Evolutionary conservation across 306 rosid species (phyloP).

Genomic region (Fragaria nilgerrensis): DNA sequence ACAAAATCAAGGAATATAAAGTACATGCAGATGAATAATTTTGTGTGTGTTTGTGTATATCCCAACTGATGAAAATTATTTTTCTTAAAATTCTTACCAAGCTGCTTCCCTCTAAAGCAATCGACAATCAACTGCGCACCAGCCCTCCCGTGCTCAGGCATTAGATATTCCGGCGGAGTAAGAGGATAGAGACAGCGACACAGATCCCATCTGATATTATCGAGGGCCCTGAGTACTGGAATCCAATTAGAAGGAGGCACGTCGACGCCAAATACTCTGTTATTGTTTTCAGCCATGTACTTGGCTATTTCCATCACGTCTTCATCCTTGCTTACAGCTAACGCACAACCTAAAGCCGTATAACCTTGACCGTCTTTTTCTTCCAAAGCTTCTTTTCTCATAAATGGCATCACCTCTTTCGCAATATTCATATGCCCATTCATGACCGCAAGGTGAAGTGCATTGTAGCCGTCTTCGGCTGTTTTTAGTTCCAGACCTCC

Average conservation of each 20-base stretch:
- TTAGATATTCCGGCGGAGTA: not conserved
- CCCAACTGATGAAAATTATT: too few relatives aligned
- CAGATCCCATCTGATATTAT: not conserved
- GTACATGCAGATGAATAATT: too few relatives aligned
- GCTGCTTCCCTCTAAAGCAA: not conserved
- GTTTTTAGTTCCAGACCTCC: too few relatives aligned
- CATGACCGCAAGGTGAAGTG: not conserved
- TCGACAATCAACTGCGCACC: fast-evolving
- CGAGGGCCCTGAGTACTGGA: not conserved
- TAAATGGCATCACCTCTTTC: not conserved
- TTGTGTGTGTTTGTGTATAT: too few relatives aligned
- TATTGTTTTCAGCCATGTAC: not conserved
- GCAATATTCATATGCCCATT: fast-evolving
- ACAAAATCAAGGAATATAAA: too few relatives aligned
- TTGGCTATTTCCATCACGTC: too few relatives aligned
- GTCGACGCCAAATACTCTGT: not conserved
- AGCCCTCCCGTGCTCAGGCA: fast-evolving
- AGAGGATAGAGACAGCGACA: not conserved
- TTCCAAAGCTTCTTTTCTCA: not conserved
- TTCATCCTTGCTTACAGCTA: not conserved
- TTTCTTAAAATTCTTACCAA: not conserved
- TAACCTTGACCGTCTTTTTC: fast-evolving
- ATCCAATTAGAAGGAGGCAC: fast-evolving
- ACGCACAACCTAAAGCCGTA: not conserved
- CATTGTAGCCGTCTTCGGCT: fast-evolving